Evolutionary conservation across 371 early-diverging fungal species (phyloP), one percentile per base, ranked within the genome.

Genomic region (Capillidium heterosporum): DNA sequence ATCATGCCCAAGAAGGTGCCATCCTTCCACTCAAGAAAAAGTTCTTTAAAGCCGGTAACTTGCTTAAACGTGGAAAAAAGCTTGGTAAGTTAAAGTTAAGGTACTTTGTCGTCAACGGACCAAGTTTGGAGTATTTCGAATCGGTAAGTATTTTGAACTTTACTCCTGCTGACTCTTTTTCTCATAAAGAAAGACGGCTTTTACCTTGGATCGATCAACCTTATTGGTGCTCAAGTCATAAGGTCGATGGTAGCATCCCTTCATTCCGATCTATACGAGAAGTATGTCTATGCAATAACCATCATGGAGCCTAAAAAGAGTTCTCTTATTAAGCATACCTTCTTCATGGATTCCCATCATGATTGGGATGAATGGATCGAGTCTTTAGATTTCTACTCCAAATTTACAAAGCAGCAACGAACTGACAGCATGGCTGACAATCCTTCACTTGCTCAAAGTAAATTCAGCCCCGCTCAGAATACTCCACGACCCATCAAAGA

Each of bases 51-150:
- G 13, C 53, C 13, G 53, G 53, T 8, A 32, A 31, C 19, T 40
- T 53, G 4, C 24, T 53, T 0, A 89, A 89, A 67, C 78, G 76
- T 61, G 87, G 88, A 32, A 87, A 85, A 64, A 84, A 80, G 63
- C 84, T 84, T 75, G 89, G 88, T 28, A 84, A 84, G 1, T 85
- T 83, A 82, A 89, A 88, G 63, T 71, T 78, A 28, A 73, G 85
- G 54, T 87, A 77, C 67, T 88, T 84, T 68, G 65, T 73, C 26
- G 64, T 77, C 39, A 72, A 74, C 52, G 71, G 70, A 23, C 70
- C 70, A 2, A 59, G 73, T 15, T 65, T 89, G 41, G 82, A 85
- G 55, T 88, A 85, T 60, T 82, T 72, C 61, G 86, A 86, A 65
- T 68, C 74, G n/a, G 76, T 73, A 70, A 65, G 69, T 61, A 21